Conservation (phyloP, 208 protist species). For the Crithidia sp. region DNA sequence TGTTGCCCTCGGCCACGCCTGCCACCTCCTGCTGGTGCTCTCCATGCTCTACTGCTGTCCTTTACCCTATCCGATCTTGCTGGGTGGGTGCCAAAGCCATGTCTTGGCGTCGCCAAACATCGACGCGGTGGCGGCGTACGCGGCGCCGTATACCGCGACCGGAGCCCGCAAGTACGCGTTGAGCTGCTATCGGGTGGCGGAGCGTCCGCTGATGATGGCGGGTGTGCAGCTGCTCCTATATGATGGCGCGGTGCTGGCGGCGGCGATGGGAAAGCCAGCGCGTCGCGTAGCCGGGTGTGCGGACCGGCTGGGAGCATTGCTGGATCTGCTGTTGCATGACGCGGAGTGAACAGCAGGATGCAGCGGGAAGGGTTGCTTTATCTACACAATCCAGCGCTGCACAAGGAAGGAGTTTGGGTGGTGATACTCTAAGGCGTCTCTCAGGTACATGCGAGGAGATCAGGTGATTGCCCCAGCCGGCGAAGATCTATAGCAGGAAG, state of each 20-base stretch:
- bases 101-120: conserved; percentile 35
- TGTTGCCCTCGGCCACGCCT: conserved; percentile 55
- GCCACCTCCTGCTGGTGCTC: conserved; percentile 56
- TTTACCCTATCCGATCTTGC: conserved; percentile 63
- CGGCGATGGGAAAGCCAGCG: conserved; percentile 52
- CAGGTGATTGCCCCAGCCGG: too few relatives aligned
- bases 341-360: conserved; percentile 9
- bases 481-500: too few relatives aligned
- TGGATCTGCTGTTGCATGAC: conserved; percentile 44
- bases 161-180: conserved; percentile 51
- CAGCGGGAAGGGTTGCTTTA: background rate
- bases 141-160: conserved; percentile 24
- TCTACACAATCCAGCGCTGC: too few relatives aligned
- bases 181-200: conserved; percentile 34
- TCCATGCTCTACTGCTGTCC: conserved; percentile 59
- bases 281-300: conserved; percentile 31
- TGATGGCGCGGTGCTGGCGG: conserved; percentile 41
- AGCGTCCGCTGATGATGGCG: conserved; percentile 58
- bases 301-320: conserved; percentile 47
- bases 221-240: conserved; percentile 47
- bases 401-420: too few relatives aligned
- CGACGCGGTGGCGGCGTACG: conserved; percentile 23
- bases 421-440: too few relatives aligned
- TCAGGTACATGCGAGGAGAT: too few relatives aligned
- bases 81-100: conserved; percentile 50